Conservation (phyloP, 1,284 basidiomycete species). For the Heterobasidion irregulare region DNA sequence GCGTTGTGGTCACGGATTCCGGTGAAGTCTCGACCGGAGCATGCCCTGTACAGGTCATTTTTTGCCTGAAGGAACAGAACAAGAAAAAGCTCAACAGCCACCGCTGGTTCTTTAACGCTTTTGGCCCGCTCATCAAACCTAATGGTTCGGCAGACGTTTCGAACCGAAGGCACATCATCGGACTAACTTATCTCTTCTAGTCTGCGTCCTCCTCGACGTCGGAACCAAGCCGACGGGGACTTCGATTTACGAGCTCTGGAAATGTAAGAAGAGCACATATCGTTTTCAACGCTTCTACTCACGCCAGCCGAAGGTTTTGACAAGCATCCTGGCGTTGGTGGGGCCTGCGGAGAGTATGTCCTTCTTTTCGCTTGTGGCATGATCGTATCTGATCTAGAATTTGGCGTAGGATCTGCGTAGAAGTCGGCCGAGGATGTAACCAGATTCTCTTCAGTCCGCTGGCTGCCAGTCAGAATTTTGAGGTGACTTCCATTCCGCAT, state of each 20-base stretch:
- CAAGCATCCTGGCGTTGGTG: slow-evolving; percentile 83
- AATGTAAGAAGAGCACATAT: slow-evolving; percentile 41
- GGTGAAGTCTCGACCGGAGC: slow-evolving; percentile 80
- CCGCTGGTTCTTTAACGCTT: slow-evolving; percentile 97
- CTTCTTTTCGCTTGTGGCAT: neutral
- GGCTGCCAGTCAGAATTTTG: slow-evolving; percentile 88
- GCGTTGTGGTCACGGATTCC: slow-evolving; percentile 71
- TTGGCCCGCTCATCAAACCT: slow-evolving; percentile 81
- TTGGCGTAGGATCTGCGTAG: slow-evolving; percentile 66
- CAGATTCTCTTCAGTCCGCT: slow-evolving; percentile 81
- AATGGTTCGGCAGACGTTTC: slow-evolving; percentile 40
- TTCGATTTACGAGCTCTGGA: slow-evolving; percentile 94
- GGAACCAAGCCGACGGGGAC: slow-evolving; percentile 92
- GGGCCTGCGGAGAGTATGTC: slow-evolving; percentile 87
- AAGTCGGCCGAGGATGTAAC: slow-evolving; percentile 72
- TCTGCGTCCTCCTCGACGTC: slow-evolving; percentile 84
- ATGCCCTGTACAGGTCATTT: slow-evolving; percentile 87
- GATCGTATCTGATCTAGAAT: neutral
- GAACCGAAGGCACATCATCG: neutral
- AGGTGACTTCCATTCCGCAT: slow-evolving; percentile 33
- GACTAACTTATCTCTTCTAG: slow-evolving; percentile 24
- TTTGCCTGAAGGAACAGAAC: slow-evolving; percentile 94
- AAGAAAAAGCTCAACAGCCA: slow-evolving; percentile 93
- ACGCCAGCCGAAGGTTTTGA: slow-evolving; percentile 55
- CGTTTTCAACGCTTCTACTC: neutral